These are phyloP conservation scores for Mallotus nudiflorus DNA, from an alignment of 345 rosid species.

Conservation along the genomic window DNA sequence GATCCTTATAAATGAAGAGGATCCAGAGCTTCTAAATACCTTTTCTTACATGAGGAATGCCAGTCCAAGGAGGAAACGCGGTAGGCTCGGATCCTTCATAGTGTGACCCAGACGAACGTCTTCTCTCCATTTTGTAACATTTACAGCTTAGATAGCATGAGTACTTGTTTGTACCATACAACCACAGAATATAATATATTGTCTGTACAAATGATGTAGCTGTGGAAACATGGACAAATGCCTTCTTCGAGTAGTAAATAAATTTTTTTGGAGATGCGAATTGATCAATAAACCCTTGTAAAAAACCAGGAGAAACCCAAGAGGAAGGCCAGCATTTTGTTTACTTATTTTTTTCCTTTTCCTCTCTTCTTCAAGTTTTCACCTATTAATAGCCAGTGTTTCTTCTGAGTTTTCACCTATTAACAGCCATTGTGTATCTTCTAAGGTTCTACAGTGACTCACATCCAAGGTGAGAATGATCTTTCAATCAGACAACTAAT, in stretches of 20 bases:
- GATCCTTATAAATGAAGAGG: conserved; percentile 65
- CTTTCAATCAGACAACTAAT: too few species aligned
- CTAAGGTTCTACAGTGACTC: too few species aligned
- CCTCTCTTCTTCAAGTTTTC: too few species aligned
- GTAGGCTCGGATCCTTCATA: conserved; percentile 27
- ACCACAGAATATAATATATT: too few species aligned
- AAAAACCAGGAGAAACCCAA: background rate
- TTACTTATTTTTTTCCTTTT: background rate
- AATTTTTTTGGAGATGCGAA: background rate
- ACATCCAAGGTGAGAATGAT: too few species aligned
- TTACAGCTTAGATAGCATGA: background rate
- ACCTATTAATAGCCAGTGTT: too few species aligned
- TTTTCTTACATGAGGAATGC: conserved; percentile 66
- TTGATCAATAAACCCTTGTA: background rate
- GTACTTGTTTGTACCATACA: background rate
- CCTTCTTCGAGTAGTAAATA: background rate
- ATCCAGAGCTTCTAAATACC: conserved; percentile 60
- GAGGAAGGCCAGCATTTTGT: background rate
- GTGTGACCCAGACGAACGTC: background rate
- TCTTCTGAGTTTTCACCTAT: too few species aligned
- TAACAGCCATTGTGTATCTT: too few species aligned
- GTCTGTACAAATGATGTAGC: background rate
- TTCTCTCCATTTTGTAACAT: background rate
- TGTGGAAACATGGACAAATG: background rate
- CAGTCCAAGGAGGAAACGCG: conserved; percentile 70